Evolutionary conservation across 495 filamentous ascomycete species (phyloP).

Genomic region (Saxophila tyrrhenica): DNA sequence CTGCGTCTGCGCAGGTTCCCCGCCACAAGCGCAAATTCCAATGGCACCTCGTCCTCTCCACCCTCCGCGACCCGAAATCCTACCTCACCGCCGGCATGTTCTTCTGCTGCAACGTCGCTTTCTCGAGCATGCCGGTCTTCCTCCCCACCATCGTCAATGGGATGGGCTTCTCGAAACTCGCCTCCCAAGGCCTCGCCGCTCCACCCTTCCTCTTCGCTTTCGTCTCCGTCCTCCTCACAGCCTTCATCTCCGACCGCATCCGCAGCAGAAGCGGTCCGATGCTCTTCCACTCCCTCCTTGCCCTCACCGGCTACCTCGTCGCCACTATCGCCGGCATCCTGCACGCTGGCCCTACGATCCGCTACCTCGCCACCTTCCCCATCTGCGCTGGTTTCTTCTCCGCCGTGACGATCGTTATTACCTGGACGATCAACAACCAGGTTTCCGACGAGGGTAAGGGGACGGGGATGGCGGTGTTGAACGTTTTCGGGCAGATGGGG

Average conservation of each 20-base stretch:
- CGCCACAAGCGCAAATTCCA: conserved; percentile 28
- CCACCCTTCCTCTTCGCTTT: conserved; percentile 31
- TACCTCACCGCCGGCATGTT: conserved; percentile 54
- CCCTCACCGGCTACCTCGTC: conserved; percentile 47
- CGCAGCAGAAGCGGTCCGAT: conserved; percentile 23
- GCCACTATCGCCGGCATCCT: conserved; percentile 39
- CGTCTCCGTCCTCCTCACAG: conserved; percentile 24
- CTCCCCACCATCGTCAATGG: conserved; percentile 29
- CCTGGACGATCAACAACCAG: conserved; percentile 46
- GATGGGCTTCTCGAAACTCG: conserved; percentile 26
- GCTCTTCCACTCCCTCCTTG: conserved; percentile 34
- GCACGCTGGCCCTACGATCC: conserved; percentile 19
- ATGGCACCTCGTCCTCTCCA: conserved; percentile 41
- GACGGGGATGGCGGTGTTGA: conserved; percentile 46
- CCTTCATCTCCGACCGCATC: conserved; percentile 26
- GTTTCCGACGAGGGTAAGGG: conserved; percentile 42
- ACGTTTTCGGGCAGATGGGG: conserved; percentile 51
- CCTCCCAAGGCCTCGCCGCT: conserved; percentile 29
- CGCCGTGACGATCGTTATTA: conserved; percentile 50
- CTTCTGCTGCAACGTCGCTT: conserved; percentile 32
- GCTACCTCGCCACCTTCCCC: conserved; percentile 48
- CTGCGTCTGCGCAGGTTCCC: background rate
- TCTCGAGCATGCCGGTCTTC: conserved; percentile 31
- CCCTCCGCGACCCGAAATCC: conserved; percentile 50
- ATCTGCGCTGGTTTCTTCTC: conserved; percentile 51